Conservation (phyloP, 208 protist species). For the Tritrichomonas musculus region DNA sequence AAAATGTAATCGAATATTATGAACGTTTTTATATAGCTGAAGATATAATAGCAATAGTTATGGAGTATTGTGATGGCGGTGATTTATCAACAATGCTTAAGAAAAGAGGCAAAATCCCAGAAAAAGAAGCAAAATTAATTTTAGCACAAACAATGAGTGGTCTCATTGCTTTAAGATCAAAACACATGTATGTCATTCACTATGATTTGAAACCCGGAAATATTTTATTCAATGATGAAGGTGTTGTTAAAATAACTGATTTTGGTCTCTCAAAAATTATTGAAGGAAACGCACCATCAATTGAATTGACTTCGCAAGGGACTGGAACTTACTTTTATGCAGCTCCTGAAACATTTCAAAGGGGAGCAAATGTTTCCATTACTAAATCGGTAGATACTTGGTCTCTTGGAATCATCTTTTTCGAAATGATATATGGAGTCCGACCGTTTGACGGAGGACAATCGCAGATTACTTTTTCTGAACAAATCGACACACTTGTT, state of each 20-base stretch:
- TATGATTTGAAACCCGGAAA: neutral
- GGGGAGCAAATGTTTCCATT: neutral
- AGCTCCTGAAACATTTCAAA: neutral
- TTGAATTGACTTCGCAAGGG: neutral
- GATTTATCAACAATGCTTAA: neutral
- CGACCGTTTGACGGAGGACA: neutral
- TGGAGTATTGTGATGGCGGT: neutral
- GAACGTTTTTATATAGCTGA: neutral
- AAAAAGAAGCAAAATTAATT: constrained; percentile 4
- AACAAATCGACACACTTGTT: neutral
- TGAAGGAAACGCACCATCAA: neutral
- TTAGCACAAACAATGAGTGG: neutral
- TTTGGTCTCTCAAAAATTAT: neutral
- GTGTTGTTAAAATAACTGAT: neutral
- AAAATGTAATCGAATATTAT: neutral
- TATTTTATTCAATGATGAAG: neutral
- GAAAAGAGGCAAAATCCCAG: neutral
- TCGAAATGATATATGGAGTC: neutral
- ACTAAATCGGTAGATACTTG: neutral
- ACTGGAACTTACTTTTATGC: constrained; percentile 4
- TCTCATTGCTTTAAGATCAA: neutral
- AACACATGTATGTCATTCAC: neutral
- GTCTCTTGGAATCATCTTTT: neutral
- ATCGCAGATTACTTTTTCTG: neutral
- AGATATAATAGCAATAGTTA: neutral